Conservation (phyloP, 768 basidiomycete genomes). For the Pisolithus albus region DNA sequence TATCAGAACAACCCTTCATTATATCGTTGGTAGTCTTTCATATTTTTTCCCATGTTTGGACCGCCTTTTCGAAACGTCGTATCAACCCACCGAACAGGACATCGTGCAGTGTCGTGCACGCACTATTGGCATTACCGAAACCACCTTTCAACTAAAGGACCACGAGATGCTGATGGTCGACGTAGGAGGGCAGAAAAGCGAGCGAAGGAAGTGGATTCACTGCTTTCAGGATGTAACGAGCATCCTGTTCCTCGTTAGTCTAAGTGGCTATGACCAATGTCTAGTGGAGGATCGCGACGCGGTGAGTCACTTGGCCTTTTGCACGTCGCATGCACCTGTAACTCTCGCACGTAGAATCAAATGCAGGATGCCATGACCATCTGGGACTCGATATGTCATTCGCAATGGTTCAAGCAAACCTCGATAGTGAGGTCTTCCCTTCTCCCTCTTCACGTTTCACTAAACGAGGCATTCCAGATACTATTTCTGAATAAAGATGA, state of each 20-base stretch:
- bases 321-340: neutral
- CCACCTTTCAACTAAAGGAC: slow-evolving; percentile 69
- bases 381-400: slow-evolving; percentile 97
- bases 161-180: slow-evolving; percentile 92
- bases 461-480: slow-evolving; percentile 44
- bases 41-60: slow-evolving; percentile 80
- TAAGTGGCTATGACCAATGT: slow-evolving; percentile 93
- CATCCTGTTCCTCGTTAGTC: slow-evolving; percentile 84
- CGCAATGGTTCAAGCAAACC: slow-evolving; percentile 93
- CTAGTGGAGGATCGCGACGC: slow-evolving; percentile 89
- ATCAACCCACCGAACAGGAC: slow-evolving; percentile 76
- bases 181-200: slow-evolving; percentile 90
- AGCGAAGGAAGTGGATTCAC: slow-evolving; percentile 90
- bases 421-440: slow-evolving; percentile 60
- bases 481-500: slow-evolving; percentile 96
- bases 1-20: neutral
- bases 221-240: slow-evolving; percentile 94
- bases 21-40: slow-evolving; percentile 37
- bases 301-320: slow-evolving; percentile 38
- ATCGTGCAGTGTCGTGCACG: slow-evolving; percentile 82
- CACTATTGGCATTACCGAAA: slow-evolving; percentile 89
- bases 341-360: slow-evolving; percentile 60
- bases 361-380: slow-evolving; percentile 99
- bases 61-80: slow-evolving; percentile 68
- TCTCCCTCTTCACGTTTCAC: neutral